Base-by-base conservation (phyloP, 2,329 filamentous ascomycete genomes). In the Escovopsis sp. region DNA sequence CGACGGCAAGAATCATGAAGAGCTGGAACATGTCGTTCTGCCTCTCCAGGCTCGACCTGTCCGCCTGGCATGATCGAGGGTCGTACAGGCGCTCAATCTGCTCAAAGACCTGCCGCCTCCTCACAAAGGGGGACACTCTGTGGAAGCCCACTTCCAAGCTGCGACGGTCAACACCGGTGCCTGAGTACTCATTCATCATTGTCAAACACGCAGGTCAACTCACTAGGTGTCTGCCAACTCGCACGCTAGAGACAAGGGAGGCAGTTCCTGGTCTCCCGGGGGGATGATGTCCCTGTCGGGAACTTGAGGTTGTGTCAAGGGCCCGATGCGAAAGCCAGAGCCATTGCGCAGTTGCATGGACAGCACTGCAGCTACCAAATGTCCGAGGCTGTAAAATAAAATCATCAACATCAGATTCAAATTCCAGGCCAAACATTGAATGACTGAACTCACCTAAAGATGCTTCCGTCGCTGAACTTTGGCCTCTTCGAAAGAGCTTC, bases 391-490 rank as follows among this genome's bases (percentile, higher is more conserved):
- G 3, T 8, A 15, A 3, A 19, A 3, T 23, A 10, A n/a, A 11
- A 26, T 3, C 28, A 9, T 6, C 15, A 30, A 39, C 5, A 19
- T 12, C 9, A n/a, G 6, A 26, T 44, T 33, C 30, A 8, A 38
- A 8, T 26, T 2, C 1, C 6, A 4, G 15, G 9, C 5, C 15
- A 7, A 18, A 8, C 11, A 37, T 15, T 32, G 18, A 18, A 37
- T 37, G n/a, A 19, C 15, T 9, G 6, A 26, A 30, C 42, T 38
- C 19, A 38, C 42, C 38, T 44, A 30, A 44, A 44, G 6, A 44
- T 44, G 28, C 42, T 44, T 10, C 42, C 42, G 10, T 44, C 42
- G 34, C 38, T 40, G 26, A 44, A 44, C 8, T 38, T 44, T 11
- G 42, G 39, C 38, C 26, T 18, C 32, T 38, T 32, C 28, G 28